Conservation (phyloP, 768 basidiomycete genomes). For the Lyophyllum decastes region DNA sequence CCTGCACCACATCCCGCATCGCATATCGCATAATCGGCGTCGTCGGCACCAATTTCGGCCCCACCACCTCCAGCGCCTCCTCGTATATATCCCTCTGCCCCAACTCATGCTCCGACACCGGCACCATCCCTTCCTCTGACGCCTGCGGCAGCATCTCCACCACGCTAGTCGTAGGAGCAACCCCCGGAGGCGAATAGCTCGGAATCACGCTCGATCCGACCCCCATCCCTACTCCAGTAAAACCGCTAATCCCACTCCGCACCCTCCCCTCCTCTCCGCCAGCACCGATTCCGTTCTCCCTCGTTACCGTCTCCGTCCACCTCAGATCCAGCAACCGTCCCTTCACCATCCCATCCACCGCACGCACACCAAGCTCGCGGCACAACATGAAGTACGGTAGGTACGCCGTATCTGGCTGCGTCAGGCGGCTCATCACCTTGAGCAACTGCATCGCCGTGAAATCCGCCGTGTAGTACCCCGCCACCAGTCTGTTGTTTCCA, state of each 20-base stretch:
- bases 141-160: constrained; percentile 31
- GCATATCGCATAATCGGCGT: constrained; percentile 84
- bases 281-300: too few relatives aligned
- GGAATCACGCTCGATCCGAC: constrained; percentile 9
- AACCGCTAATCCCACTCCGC: constrained; percentile 17
- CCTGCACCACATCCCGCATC: constrained; percentile 81
- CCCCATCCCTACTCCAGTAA: background rate
- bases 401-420: constrained; percentile 60
- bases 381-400: constrained; percentile 83
- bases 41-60: constrained; percentile 74
- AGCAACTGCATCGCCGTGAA: constrained; percentile 81
- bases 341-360: constrained; percentile 85
- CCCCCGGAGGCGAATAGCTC: constrained; percentile 24
- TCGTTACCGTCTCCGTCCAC: constrained; percentile 73
- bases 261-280: constrained; percentile 31
- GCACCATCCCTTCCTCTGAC: constrained; percentile 30
- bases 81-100: constrained; percentile 46
- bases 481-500: constrained; percentile 32
- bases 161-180: constrained; percentile 38
- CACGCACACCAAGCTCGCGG: constrained; percentile 79
- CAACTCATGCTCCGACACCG: constrained; percentile 41
- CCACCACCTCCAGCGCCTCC: constrained; percentile 59
- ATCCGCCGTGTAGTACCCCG: constrained; percentile 57
- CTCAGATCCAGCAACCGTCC: constrained; percentile 73
- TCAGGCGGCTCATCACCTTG: constrained; percentile 79